Conservation (phyloP, 805 yeast genomes). For the Sugiyamaella marilandica region DNA sequence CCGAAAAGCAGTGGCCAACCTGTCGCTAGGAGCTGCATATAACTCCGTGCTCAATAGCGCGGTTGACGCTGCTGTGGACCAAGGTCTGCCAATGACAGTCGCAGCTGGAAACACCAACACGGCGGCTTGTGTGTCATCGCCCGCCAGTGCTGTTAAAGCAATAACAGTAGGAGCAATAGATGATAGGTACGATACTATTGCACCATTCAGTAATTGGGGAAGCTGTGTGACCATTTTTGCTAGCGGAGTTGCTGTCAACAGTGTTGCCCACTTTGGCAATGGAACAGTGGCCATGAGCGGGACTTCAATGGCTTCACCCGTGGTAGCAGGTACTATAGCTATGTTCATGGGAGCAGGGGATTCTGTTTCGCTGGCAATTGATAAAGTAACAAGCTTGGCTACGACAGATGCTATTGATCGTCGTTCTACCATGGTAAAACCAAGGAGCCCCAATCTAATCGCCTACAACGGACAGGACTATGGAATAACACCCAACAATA, state of each 20-base stretch:
- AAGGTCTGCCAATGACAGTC: constrained; percentile 50
- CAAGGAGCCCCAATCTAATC: constrained; percentile 27
- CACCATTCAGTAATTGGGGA: constrained; percentile 85
- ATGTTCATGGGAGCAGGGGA: constrained; percentile 31
- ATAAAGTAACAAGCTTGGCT: constrained; percentile 20
- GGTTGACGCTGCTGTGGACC: constrained; percentile 63
- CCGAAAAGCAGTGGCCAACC: constrained; percentile 59
- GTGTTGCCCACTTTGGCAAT: constrained; percentile 22
- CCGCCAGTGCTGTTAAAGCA: constrained; percentile 70
- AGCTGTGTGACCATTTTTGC: constrained; percentile 80
- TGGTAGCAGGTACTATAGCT: constrained; percentile 28
- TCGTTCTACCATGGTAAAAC: constrained; percentile 24
- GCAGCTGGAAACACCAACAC: constrained; percentile 84
- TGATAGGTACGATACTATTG: constrained; percentile 61
- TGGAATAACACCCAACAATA: constrained; percentile 27
- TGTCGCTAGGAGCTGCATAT: constrained; percentile 73
- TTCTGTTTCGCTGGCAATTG: constrained; percentile 23
- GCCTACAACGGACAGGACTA: constrained; percentile 22
- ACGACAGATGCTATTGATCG: constrained; percentile 27
- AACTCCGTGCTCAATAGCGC: constrained; percentile 69
- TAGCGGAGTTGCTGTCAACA: constrained; percentile 61
- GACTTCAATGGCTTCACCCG: constrained; percentile 31
- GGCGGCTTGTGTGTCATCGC: constrained; percentile 77
- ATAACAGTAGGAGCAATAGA: constrained; percentile 89
- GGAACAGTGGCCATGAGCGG: constrained; percentile 25